Evolutionary conservation across 345 rosid species (phyloP).

Genomic region (Combretum micranthum): DNA sequence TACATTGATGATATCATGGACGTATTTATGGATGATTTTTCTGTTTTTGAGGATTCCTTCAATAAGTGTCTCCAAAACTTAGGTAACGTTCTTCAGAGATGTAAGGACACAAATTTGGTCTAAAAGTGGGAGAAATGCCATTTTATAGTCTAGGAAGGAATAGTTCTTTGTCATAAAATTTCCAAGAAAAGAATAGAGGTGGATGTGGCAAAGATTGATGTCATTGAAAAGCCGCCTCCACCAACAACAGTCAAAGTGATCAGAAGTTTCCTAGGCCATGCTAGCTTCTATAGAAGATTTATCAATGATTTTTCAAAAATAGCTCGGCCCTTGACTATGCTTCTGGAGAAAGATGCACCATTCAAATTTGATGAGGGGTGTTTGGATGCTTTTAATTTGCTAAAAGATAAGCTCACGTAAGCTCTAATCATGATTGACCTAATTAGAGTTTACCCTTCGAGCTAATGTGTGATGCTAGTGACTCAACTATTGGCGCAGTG

Average conservation of each 20-base stretch:
- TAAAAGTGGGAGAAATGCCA: no score
- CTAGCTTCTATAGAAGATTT: no score
- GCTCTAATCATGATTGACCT: not conserved
- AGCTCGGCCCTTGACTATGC: no score
- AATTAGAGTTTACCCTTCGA: conserved; percentile 1
- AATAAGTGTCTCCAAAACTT: not conserved
- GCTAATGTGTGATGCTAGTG: not conserved
- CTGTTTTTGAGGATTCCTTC: not conserved
- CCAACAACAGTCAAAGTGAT: not conserved
- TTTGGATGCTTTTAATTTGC: no score
- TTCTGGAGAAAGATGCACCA: no score
- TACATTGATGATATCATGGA: not conserved
- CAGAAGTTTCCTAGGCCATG: conserved; percentile 2
- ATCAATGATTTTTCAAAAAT: no score
- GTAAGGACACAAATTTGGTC: not conserved
- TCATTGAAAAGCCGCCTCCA: no score
- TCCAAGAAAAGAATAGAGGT: no score
- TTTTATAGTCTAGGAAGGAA: no score
- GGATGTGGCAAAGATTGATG: no score
- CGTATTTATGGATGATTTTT: not conserved
- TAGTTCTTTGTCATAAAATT: no score
- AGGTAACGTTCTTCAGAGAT: not conserved
- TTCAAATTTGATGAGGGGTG: no score
- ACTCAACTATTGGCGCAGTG: not conserved
- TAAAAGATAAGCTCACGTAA: not conserved